Evolutionary conservation across 495 filamentous ascomycete genomes (phyloP).

Genomic region (Penicillium paradoxum): DNA sequence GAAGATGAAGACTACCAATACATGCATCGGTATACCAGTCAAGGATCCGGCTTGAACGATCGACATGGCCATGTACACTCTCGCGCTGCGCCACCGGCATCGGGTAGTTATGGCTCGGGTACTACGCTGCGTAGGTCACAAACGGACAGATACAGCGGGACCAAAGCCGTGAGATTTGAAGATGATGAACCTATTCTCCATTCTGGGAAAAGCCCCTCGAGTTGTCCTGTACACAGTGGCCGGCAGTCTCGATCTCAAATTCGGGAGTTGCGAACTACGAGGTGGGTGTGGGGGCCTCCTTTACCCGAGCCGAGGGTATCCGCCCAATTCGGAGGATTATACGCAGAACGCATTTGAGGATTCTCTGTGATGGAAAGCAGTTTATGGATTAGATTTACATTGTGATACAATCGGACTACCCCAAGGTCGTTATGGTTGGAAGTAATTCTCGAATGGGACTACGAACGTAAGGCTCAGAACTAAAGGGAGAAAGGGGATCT

Average conservation of each 20-base stretch:
- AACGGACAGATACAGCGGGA: not conserved
- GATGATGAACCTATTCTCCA: not conserved
- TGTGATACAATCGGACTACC: too few relatives aligned
- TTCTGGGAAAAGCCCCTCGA: not conserved
- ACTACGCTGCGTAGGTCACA: not conserved
- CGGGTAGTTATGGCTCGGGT: not conserved
- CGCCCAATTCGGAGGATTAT: not conserved
- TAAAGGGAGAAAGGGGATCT: too few relatives aligned
- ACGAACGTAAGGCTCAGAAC: too few relatives aligned
- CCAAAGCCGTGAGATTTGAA: not conserved
- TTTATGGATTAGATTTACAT: too few relatives aligned
- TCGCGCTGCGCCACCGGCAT: not conserved
- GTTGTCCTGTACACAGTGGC: not conserved
- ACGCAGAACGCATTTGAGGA: not conserved
- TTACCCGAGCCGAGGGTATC: not conserved
- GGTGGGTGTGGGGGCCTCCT: constrained; percentile 1
- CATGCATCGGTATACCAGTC: not conserved
- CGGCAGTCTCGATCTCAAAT: not conserved
- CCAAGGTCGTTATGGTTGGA: too few relatives aligned
- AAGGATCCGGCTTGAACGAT: not conserved
- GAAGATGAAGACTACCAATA: not conserved
- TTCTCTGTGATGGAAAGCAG: not conserved
- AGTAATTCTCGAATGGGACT: too few relatives aligned
- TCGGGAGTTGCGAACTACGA: not conserved
- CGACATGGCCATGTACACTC: not conserved